A percentile compares a stretch with the other conserved stretches of the same genome.
Evolutionary conservation across 192 early-diverging fungal species (phyloP).

Genomic region (Coemansia sp.): DNA sequence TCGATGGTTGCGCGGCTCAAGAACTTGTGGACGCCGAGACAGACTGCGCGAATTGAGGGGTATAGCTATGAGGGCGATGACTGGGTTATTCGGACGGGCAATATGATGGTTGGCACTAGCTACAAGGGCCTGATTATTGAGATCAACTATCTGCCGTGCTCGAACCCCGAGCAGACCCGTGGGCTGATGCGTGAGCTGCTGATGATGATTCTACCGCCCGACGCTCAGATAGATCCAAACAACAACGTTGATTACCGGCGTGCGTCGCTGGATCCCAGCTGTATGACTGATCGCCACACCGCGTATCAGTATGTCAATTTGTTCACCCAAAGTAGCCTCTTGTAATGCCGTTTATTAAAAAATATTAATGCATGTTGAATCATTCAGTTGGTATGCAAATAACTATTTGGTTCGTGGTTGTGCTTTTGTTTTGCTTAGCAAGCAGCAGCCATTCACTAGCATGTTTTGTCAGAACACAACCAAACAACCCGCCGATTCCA

Average conservation of each 20-base stretch:
- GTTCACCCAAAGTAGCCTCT: slow-evolving; percentile 45
- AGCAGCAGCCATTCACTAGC: no score
- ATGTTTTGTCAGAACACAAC: no score
- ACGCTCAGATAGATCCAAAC: slow-evolving; percentile 49
- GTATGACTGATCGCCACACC: slow-evolving; percentile 52
- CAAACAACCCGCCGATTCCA: no score
- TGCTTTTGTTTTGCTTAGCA: no score
- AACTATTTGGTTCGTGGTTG: no score
- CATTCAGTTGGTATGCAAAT: no score
- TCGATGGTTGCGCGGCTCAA: slow-evolving; percentile 41
- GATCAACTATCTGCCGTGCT: slow-evolving; percentile 52
- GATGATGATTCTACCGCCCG: slow-evolving; percentile 43
- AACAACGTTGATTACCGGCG: slow-evolving; percentile 37
- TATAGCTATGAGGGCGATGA: slow-evolving; percentile 52
- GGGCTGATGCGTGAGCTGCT: slow-evolving; percentile 50
- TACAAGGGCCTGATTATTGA: slow-evolving; percentile 52
- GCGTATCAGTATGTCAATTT: slow-evolving; percentile 52
- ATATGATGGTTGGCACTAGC: slow-evolving; percentile 49
- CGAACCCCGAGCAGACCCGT: slow-evolving; percentile 38
- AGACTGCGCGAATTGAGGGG: slow-evolving; percentile 48
- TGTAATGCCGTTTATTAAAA: slow-evolving; percentile 17
- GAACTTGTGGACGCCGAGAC: slow-evolving; percentile 49
- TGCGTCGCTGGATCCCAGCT: slow-evolving; percentile 26
- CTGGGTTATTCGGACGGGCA: slow-evolving; percentile 48
- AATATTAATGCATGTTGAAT: no score